These are phyloP conservation scores for Pseudocercospora fuligena DNA, from an alignment of 2,329 filamentous ascomycete species.

Conservation along the genomic window DNA sequence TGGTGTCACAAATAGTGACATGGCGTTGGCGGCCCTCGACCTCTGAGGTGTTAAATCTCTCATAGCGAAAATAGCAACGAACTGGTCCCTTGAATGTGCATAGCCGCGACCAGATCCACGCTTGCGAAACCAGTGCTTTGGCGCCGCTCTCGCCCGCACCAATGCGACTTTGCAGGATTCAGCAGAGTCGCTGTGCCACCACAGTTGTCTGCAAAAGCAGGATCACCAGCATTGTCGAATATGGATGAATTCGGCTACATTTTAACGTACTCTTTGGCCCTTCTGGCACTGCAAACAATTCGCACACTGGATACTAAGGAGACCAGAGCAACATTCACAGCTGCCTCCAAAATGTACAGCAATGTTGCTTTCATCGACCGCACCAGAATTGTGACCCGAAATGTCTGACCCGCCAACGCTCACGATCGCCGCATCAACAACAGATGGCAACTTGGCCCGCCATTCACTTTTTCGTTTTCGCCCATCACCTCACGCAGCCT, in stretches of 20 bases:
- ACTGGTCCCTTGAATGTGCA: not conserved
- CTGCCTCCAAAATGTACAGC: not conserved
- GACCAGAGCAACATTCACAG: not conserved
- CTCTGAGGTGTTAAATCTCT: not conserved
- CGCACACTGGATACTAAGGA: not conserved
- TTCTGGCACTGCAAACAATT: not conserved
- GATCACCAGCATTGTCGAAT: not conserved
- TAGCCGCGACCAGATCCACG: not conserved
- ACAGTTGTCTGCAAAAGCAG: not conserved
- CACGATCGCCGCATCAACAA: slow-evolving; percentile 12
- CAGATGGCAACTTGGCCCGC: slow-evolving; percentile 17
- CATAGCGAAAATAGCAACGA: not conserved
- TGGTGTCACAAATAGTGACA: not conserved
- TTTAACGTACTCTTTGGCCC: not conserved
- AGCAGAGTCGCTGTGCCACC: not conserved
- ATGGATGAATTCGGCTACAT: slow-evolving; percentile 4
- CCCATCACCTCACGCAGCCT: slow-evolving; percentile 24
- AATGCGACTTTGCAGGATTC: not conserved
- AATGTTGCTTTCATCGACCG: not conserved
- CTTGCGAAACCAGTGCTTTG: not conserved
- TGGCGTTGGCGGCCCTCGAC: not conserved
- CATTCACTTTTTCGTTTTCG: slow-evolving; percentile 14
- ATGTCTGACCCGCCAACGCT: not conserved
- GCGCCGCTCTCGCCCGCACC: not conserved
- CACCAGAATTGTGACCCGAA: not conserved